Base-by-base conservation (phyloP, 2,329 filamentous ascomycete genomes). In the Sarocladium brachiariae region DNA sequence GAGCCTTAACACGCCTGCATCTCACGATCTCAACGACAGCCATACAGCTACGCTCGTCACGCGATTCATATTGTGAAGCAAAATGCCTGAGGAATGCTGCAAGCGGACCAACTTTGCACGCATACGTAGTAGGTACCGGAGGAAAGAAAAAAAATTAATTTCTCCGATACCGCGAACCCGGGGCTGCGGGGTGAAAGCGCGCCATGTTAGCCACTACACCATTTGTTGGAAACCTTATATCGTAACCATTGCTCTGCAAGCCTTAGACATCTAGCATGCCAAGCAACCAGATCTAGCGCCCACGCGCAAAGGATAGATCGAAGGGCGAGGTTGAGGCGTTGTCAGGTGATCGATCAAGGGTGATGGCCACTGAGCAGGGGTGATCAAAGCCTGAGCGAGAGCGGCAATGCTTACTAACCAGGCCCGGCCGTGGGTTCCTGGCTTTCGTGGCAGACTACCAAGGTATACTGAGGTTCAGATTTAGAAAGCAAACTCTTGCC, bases 101-200 rank as follows among this genome's bases (percentile, higher is more conserved):
- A 21, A 41, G 21, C 37, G 37, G 37, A 21, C 37, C 37, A 38
- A 5, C 16, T 21, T 23, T 41, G 37, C 37, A 23, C 37, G 37
- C 10, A 41, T 41, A 21, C 13, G 37, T 41, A 41, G 8, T 41
- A 21, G 37, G 37, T 41, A 41, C 21, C 21, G 10, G 21, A 41
- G 37, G n/a, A 24, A 41, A 41, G 23, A 41, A 23, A 8, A 41
- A 23, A 33, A n/a, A n/a, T n/a, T n/a, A n/a, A n/a, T n/a, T n/a
- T n/a, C 49, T 50, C 49, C 34, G 49, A 35, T 43, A 50, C 49
- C 35, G 49, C 37, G 49, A 50, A 50, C 49, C 49, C 49, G 21
- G 35, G 19, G 37, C 37, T 41, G 37, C 37, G n/a, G 13, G 37
- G 37, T 30, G 27, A 30, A 30, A 30, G 27, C 27, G 27, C 27